These are phyloP conservation scores for Colletotrichum higginsianum DNA, from an alignment of 2,329 filamentous ascomycete species.

Conservation along the genomic window DNA sequence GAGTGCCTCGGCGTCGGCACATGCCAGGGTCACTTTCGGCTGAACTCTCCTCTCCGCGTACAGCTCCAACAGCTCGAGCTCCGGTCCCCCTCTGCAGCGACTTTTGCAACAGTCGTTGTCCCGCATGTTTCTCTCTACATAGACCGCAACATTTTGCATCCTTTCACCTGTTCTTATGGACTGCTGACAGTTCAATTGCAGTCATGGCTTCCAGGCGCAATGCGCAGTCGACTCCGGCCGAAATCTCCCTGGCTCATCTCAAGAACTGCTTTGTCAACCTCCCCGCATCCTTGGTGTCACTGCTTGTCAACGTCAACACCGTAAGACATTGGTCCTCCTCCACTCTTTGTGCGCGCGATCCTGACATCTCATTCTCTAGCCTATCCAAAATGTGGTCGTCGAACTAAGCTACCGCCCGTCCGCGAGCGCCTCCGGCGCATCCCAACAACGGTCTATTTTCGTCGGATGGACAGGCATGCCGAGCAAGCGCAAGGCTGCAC, in stretches of 20 bases:
- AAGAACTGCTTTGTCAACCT: conserved; percentile 97
- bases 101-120: neutral
- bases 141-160: conserved; percentile 19
- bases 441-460: conserved; percentile 80
- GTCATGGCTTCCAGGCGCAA: conserved; percentile 67
- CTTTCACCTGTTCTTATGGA: conserved; percentile 9
- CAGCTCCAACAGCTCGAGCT: conserved; percentile 31
- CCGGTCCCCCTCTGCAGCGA: conserved; percentile 22
- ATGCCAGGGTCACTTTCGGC: conserved; percentile 46
- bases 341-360: neutral
- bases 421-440: conserved; percentile 60
- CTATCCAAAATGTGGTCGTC: conserved; percentile 95
- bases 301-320: conserved; percentile 91
- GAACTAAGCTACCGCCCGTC: conserved; percentile 82
- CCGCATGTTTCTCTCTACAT: conserved; percentile 7
- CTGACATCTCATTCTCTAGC: conserved; percentile 60
- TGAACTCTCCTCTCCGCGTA: conserved; percentile 7
- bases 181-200: conserved; percentile 17
- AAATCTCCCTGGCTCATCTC: conserved; percentile 87
- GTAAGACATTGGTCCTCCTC: conserved; percentile 65
- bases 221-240: conserved; percentile 78
- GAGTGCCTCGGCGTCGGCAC: conserved; percentile 50
- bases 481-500: conserved; percentile 85
- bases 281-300: conserved; percentile 84
- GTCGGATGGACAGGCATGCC: conserved; percentile 98